Evolutionary conservation across 345 rosid species (phyloP).

Genomic region (Salix udensis): DNA sequence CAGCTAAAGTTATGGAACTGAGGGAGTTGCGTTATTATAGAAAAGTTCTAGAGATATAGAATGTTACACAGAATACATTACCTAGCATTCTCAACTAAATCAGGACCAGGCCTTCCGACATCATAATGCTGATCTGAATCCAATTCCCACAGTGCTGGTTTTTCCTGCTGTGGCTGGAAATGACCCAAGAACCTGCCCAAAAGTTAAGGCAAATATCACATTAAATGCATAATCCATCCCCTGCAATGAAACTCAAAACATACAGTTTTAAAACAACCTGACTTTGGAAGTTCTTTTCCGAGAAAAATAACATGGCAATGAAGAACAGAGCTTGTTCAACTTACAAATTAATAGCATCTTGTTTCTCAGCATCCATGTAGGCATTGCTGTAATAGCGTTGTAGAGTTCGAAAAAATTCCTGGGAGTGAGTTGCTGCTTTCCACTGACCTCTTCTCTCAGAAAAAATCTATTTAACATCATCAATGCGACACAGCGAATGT

Average conservation of each 20-base stretch:
- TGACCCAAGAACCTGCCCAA: slow-evolving; percentile 81
- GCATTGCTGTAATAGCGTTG: slow-evolving; percentile 95
- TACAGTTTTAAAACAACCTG: not conserved
- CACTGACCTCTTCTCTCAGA: slow-evolving; percentile 96
- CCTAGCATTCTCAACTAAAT: slow-evolving; percentile 44
- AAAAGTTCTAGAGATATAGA: not conserved
- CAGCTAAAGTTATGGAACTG: not conserved
- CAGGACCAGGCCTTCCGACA: slow-evolving; percentile 45
- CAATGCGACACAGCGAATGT: not conserved
- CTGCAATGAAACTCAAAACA: not conserved
- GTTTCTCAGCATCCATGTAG: slow-evolving; percentile 87
- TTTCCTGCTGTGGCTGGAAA: slow-evolving; percentile 87
- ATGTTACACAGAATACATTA: slow-evolving; percentile 13
- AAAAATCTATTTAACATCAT: slow-evolving; percentile 59
- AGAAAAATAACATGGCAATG: not conserved
- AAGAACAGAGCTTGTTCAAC: slow-evolving; percentile 19
- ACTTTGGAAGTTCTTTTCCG: not conserved
- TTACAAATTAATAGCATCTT: slow-evolving; percentile 92
- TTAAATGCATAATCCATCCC: not conserved
- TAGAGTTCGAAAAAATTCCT: slow-evolving; percentile 75
- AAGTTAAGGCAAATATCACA: slow-evolving; percentile 8
- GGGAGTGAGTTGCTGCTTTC: slow-evolving; percentile 96
- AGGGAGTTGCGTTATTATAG: not conserved
- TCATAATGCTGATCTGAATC: slow-evolving; percentile 68
- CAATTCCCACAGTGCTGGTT: slow-evolving; percentile 87